Base-by-base conservation (phyloP, 2,329 filamentous ascomycete genomes). In the Aspergillus sergii region DNA sequence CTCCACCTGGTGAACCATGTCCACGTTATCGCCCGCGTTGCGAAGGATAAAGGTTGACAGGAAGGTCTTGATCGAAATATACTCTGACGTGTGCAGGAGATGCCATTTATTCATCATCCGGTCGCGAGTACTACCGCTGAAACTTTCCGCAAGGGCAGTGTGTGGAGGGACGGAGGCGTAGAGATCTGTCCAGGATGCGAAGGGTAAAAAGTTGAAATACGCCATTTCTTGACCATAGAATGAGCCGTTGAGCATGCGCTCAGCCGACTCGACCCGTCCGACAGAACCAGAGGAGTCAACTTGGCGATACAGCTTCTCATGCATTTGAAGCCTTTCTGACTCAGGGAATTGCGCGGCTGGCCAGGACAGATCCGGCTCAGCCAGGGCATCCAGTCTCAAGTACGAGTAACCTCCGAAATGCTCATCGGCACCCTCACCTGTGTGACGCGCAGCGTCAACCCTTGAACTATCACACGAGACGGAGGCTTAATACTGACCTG, bases 1-100 rank as follows among this genome's bases (percentile, higher is more conserved):
- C 46, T 66, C 57, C 60, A 70, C 55, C 36, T 59, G 45, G 61
- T 69, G 56, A 7, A 57, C 65, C 63, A 67, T 67, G 28, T 67
- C 82, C 14, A 75, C 77, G 11, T 79, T 75, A 63, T 84, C 82
- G 19, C 82, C 81, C 6, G 82, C 72, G 53, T 75, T 78, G 5
- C 76, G 76, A 5, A 83, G 72, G 46, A 83, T 71, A 14, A 79
- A 69, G 64, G 79, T 80, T 32, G 74, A 68, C 6, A 81, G 69
- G 46, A 73, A 66, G 16, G 69, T 71, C 62, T 79, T 80, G 14
- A 67, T 70, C 72, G 75, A 80, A 51, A 78, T 66, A 61, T 80
- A 80, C 45, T 73, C 64, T 4, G 77, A 75, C 1, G 78, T 72
- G 62, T 81, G 77, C 8, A 81, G 68, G 1, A 79, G 79, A 66